A percentile compares a stretch with the other conserved stretches of the same genome.
Conservation (phyloP, 495 filamentous ascomycete species). For the Aspergillus indologenus region DNA sequence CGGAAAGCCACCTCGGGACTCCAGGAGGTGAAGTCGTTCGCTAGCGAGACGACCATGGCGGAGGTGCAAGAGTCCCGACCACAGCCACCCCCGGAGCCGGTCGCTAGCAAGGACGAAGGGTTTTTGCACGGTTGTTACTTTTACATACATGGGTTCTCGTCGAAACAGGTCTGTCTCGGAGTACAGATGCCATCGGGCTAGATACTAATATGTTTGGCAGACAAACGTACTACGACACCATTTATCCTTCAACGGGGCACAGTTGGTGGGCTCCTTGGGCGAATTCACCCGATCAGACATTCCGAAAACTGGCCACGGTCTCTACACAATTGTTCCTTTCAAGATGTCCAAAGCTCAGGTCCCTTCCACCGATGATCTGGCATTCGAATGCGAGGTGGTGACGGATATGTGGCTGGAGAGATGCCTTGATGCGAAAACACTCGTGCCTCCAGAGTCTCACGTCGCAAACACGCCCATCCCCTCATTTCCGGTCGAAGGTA, state of each 20-base stretch:
- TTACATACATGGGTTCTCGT: conserved; percentile 63
- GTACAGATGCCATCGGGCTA: conserved; percentile 1
- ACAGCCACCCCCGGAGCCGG: conserved; percentile 16
- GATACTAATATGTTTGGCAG: conserved; percentile 25
- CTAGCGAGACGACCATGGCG: conserved; percentile 36
- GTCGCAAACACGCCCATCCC: conserved; percentile 73
- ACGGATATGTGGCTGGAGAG: conserved; percentile 93
- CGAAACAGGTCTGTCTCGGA: conserved; percentile 43
- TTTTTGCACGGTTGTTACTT: conserved; percentile 50
- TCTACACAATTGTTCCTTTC: conserved; percentile 57
- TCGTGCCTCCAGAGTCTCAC: conserved; percentile 67
- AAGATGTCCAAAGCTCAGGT: conserved; percentile 35
- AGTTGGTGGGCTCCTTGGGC: conserved; percentile 39
- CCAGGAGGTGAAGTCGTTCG: conserved; percentile 42
- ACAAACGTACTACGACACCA: conserved; percentile 47
- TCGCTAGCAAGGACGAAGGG: conserved; percentile 22
- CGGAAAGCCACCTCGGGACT: conserved; percentile 22
- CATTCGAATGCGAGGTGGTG: conserved; percentile 53
- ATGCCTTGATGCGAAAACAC: conserved; percentile 70
- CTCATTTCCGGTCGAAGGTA: conserved; percentile 62
- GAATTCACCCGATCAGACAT: conserved; percentile 39
- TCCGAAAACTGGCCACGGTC: conserved; percentile 38
- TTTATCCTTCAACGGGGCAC: conserved; percentile 52
- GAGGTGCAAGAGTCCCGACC: conserved; percentile 26
- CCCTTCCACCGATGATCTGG: conserved; percentile 41